These are phyloP conservation scores for Apium graveolens DNA, from an alignment of 129 eudicot species.

Conservation along the genomic window DNA sequence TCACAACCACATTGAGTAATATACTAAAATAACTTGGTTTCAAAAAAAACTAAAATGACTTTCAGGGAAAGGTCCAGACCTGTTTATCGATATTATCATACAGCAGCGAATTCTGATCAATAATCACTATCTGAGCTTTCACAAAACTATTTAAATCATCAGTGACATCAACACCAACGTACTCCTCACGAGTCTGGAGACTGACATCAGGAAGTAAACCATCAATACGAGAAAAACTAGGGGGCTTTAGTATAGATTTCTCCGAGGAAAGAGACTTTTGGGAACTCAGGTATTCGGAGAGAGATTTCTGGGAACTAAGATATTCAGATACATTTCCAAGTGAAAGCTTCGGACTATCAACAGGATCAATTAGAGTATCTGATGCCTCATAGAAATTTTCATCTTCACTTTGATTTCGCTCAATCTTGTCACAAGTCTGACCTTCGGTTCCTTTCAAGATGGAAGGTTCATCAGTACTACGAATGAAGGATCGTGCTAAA, in stretches of 20 bases:
- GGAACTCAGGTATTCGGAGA: constrained; percentile 26
- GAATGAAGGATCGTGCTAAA: constrained; percentile 77
- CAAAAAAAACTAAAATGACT: no score
- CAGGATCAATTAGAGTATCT: constrained; percentile 61
- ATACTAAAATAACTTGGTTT: background rate
- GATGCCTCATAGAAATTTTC: constrained; percentile 80
- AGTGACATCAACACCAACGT: constrained; percentile 30
- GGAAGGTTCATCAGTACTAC: constrained; percentile 46
- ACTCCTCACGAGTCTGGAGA: constrained; percentile 34
- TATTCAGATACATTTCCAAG: constrained; percentile 25
- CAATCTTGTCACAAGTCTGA: constrained; percentile 23
- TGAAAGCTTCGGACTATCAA: constrained; percentile 33
- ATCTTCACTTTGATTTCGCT: constrained; percentile 48
- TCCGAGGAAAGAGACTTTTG: constrained; percentile 22
- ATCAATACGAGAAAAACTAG: constrained; percentile 56
- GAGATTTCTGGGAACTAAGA: constrained; percentile 17
- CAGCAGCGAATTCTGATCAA: constrained; percentile 62
- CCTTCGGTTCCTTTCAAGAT: constrained; percentile 29
- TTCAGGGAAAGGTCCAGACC: constrained; percentile 26
- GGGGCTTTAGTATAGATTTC: constrained; percentile 43
- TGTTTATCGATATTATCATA: constrained; percentile 58
- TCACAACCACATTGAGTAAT: constrained; percentile 13
- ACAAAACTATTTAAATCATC: constrained; percentile 82
- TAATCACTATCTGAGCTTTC: constrained; percentile 78
- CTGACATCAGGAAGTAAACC: constrained; percentile 63